These are phyloP conservation scores for Flaveria ramosissima DNA, from an alignment of 129 eudicot species.

Conservation along the genomic window DNA sequence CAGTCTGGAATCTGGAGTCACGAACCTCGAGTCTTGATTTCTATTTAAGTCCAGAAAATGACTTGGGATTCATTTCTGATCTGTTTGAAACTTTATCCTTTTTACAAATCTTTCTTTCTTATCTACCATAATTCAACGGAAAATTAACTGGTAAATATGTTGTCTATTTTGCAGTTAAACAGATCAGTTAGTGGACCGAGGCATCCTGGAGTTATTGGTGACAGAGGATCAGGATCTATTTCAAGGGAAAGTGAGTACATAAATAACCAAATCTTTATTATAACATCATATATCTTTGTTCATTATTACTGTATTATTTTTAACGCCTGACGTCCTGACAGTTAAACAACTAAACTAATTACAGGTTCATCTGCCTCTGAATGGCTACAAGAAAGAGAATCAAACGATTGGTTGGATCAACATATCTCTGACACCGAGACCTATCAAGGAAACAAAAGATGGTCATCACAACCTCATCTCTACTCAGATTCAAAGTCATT, in stretches of 20 bases:
- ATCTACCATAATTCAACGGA: too few relatives aligned
- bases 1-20: too few relatives aligned
- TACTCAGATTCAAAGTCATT: conserved; percentile 56
- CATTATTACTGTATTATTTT: conserved; percentile 21
- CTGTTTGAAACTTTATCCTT: too few relatives aligned
- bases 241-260: conserved; percentile 87
- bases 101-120: too few relatives aligned
- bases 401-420: conserved; percentile 65
- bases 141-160: neutral
- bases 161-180: conserved; percentile 58
- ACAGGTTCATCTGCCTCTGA: conserved; percentile 97
- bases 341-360: conserved; percentile 13
- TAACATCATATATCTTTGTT: neutral
- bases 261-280: neutral
- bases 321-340: conserved; percentile 13
- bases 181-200: conserved; percentile 79
- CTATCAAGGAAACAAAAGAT: conserved; percentile 61
- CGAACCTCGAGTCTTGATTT: too few relatives aligned
- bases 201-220: conserved; percentile 91
- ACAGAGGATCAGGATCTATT: conserved; percentile 87
- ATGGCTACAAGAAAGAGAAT: conserved; percentile 71
- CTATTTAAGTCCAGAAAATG: too few relatives aligned
- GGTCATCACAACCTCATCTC: conserved; percentile 91
- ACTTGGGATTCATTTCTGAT: too few relatives aligned
- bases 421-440: conserved; percentile 61